A percentile compares a stretch with the other conserved stretches of the same genome.
Evolutionary conservation across 106 monocot genomes (phyloP).

Genomic region (Platanthera guangdongensis): DNA sequence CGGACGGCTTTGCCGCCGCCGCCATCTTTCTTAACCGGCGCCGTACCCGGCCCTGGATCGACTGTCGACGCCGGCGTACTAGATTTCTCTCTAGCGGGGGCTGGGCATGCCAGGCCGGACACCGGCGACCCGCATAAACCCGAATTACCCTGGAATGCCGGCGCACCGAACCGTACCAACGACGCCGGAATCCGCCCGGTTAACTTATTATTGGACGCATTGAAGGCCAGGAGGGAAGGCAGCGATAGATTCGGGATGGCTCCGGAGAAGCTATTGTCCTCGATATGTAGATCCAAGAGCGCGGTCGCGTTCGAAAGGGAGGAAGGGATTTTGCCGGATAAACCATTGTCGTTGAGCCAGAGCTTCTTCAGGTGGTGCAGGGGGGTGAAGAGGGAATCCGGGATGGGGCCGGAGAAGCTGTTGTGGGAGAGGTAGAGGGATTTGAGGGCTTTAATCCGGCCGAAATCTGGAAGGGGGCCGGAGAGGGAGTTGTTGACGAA

Average conservation of each 20-base stretch:
- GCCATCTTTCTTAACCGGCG: background rate
- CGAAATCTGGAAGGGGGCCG: constrained; percentile 37
- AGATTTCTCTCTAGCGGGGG: background rate
- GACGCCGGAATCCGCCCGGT: constrained; percentile 23
- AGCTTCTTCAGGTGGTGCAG: constrained; percentile 51
- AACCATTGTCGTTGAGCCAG: constrained; percentile 36
- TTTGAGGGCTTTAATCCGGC: constrained; percentile 21
- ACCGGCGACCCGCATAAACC: constrained; percentile 26
- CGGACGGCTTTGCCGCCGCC: background rate
- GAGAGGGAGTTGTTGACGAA: constrained; percentile 38
- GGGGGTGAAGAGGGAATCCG: constrained; percentile 19
- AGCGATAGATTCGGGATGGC: constrained; percentile 20
- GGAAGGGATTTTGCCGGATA: constrained; percentile 33
- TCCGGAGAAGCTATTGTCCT: constrained; percentile 43
- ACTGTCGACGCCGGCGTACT: background rate
- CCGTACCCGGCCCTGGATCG: background rate
- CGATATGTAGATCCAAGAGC: constrained; percentile 53
- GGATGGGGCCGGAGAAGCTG: constrained; percentile 33
- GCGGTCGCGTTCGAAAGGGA: constrained; percentile 22
- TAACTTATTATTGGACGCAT: constrained; percentile 36
- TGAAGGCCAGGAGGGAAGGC: constrained; percentile 16
- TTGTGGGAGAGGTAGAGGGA: constrained; percentile 48
- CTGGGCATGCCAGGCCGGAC: background rate
- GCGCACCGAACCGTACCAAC: constrained; percentile 13
- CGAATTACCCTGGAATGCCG: constrained; percentile 30